Evolutionary conservation across 495 filamentous ascomycete species (phyloP), one percentile per base, ranked within the genome.

Genomic region (Lasiosphaeria ovina): DNA sequence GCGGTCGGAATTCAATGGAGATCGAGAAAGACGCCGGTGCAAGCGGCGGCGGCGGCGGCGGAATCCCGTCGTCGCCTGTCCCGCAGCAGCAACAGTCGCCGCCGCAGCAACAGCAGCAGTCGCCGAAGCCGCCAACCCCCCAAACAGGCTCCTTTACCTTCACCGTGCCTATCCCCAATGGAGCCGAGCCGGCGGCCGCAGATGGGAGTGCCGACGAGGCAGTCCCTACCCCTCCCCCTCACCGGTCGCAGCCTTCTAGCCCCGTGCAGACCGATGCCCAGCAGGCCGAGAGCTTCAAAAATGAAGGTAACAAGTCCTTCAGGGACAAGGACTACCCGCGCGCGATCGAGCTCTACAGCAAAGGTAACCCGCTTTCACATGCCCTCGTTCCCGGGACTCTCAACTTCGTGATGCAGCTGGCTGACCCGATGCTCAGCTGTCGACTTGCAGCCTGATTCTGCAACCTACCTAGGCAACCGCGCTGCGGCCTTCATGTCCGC

Each of bases 391-490:
- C 14, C 7, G 50, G 9, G 33, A 38, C 17, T 32, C n/a, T 4
- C n/a, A 12, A 32, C 24, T 14, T 14, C 8, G 38, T 9, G 11
- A 7, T 24, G 60, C 49, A 48, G 11, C 40, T 58, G 55, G 65
- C 64, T 69, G 57, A 67, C 42, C n/a, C 14, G 54, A 35, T 55
- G 38, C 12, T 42, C 71, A 97, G 92, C 94, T 57, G 87, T 98
- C 68, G 89, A 93, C 63, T 81, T 87, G 55, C 84, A 89, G 68
- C 90, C 86, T 62, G 80, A 77, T 72, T 91, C 90, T 16, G 82
- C 92, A 14, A 96, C 93, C 36, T 98, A 96, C 72, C 85, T 95
- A 45, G 93, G 90, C 63, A 98, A 98, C 82, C 89, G 95, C 60
- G 92, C 95, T 33, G 94, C 94, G 6, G 95, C 94, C 11, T 89